Base-by-base conservation (phyloP, 164 flowering plant species). In the Hamamelis virginiana region DNA sequence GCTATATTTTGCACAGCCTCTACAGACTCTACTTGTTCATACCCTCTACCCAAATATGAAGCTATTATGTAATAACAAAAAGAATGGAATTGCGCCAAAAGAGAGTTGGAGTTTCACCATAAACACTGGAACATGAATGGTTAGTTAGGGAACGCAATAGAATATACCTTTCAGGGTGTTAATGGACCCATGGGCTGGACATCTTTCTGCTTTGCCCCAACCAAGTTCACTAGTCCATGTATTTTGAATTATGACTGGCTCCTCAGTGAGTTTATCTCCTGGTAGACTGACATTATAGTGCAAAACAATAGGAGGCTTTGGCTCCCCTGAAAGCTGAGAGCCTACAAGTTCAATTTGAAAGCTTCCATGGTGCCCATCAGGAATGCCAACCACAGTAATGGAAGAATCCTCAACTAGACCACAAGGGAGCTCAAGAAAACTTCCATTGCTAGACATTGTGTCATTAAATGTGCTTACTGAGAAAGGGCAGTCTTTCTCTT, bases 321-420 rank as follows among this genome's bases (percentile, higher is more conserved):
- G 53, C 72, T 87, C 86, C 44, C 77, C 87, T 13, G 80, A 75
- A 62, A 81, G 41, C 51, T 75, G 71, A 16, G 83, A 74, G 25
- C 88, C 89, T 25, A 80, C 53, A 28, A 94, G 82, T 60, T 87
- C 85, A 77, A 94, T 83, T 45, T 83, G 83, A 79, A 94, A 90
- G 80, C 81, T 84, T 22, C 78, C 82, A 61, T 59, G 15, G 15
- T 38, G 67, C 47, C 80, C 86, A 80, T 74, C 68, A 59, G 96
- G 94, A 73, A 89, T 78, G 61, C 91, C 98, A 27, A 94, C 78
- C 55, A 91, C 53, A 38, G 94, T 84, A 73, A 94, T 73, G 11
- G 98, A 91, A 33, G 96, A 94, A 79, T 79, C 97, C 75, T 85
- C 89, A 74, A 85, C 79, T 38, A 94, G 77, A 70, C 98, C 98